Evolutionary conservation across 345 rosid species (phyloP).

Genomic region (Triadica sebifera): DNA sequence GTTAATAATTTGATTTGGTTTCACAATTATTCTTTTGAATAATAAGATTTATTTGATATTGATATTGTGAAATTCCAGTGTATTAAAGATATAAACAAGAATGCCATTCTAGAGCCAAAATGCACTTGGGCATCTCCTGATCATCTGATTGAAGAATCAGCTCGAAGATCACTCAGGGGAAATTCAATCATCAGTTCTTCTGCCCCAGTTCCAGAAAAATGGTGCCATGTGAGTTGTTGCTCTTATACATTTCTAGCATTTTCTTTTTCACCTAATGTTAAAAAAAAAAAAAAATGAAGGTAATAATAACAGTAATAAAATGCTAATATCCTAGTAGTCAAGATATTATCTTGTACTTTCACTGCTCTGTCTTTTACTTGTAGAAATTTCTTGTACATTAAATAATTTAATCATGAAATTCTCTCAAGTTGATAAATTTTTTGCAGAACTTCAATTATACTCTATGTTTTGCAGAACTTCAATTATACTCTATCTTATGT

Average conservation of each 20-base stretch:
- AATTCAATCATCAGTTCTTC: conserved; percentile 19
- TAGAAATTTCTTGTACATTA: too few species aligned
- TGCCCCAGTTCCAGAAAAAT: background rate
- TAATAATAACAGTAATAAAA: too few species aligned
- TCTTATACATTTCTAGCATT: background rate
- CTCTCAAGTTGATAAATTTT: too few species aligned
- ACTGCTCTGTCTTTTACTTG: too few species aligned
- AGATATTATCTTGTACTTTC: too few species aligned
- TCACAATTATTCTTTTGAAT: background rate
- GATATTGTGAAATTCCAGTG: conserved; percentile 18
- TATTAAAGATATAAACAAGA: conserved; percentile 20
- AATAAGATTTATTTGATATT: background rate
- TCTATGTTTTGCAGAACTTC: conserved; percentile 29
- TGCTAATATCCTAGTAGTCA: too few species aligned
- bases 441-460: too few species aligned
- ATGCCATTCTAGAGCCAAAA: conserved; percentile 32
- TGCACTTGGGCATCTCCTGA: conserved; percentile 23
- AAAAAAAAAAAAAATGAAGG: too few species aligned
- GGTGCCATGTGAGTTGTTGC: conserved; percentile 32
- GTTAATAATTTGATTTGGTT: background rate
- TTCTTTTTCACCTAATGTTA: too few species aligned
- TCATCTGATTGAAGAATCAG: conserved; percentile 14
- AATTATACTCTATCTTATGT: conserved; percentile 31
- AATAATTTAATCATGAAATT: too few species aligned
- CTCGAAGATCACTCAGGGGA: conserved; percentile 9